Evolutionary conservation across 495 filamentous ascomycete species (phyloP).

Genomic region (Penicillium herquei): DNA sequence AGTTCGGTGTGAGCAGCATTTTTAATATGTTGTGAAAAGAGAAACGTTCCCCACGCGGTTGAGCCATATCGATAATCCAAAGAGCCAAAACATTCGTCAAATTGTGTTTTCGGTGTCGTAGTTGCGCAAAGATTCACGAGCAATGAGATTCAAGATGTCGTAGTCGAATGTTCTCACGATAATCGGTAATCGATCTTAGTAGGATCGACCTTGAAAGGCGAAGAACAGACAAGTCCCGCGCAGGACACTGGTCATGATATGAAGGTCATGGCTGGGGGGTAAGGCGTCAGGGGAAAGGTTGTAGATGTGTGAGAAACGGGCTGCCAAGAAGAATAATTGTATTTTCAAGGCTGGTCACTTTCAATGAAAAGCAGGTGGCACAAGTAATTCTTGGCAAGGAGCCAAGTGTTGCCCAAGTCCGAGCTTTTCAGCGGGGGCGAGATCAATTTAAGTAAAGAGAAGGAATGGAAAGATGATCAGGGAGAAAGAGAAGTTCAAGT

Average conservation of each 20-base stretch:
- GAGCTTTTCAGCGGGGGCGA: slow-evolving; percentile 1
- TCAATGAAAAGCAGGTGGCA: not conserved
- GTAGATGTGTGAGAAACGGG: not conserved
- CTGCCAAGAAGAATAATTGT: slow-evolving; percentile 1
- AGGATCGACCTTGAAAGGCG: slow-evolving; percentile 31
- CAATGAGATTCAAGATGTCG: not conserved
- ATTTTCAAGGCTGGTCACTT: not conserved
- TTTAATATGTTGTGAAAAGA: slow-evolving; percentile 47
- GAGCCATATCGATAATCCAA: slow-evolving; percentile 31
- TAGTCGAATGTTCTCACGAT: slow-evolving; percentile 12
- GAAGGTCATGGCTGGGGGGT: slow-evolving; percentile 33
- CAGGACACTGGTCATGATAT: slow-evolving; percentile 50
- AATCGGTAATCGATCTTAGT: slow-evolving; percentile 36
- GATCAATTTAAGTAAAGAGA: slow-evolving; percentile 7
- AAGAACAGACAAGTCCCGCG: slow-evolving; percentile 27
- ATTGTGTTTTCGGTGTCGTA: not conserved
- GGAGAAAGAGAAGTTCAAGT: slow-evolving; percentile 16
- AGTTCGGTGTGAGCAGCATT: slow-evolving; percentile 45
- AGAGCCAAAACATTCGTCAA: slow-evolving; percentile 5
- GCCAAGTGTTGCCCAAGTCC: slow-evolving; percentile 7
- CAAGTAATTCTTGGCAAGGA: slow-evolving; percentile 2
- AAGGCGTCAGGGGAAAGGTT: not conserved
- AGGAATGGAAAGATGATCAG: slow-evolving; percentile 10
- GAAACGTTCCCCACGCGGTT: slow-evolving; percentile 39
- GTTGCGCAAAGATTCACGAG: not conserved